Evolutionary conservation across 495 filamentous ascomycete genomes (phyloP), one percentile per base, ranked within the genome.

Genomic region (Penicillium alfredii): DNA sequence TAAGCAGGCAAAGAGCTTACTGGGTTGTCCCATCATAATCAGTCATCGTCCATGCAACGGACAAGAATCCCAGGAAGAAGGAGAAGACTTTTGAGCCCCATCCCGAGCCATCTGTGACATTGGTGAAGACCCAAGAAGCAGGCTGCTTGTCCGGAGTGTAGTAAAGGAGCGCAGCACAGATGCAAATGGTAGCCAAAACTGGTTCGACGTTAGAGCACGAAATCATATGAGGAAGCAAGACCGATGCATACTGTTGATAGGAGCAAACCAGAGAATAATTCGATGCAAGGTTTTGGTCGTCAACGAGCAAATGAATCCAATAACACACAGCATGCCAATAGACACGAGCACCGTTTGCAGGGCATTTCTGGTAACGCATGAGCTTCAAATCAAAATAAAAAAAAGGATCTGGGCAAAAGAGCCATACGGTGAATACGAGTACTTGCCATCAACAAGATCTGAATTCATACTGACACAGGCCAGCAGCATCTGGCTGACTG

Each of bases 11-110:
- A 27, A 24, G 30, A 25, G 51, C 69, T 55, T 49, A 78, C 74
- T 85, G 81, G 10, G 81, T 83, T 1, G 81, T 85, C 17, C 77
- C 80, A 48, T 84, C 81, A 43, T 85, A 85, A 48, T 85, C 81
- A 10, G 81, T 85, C 80, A 85, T 84, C 8, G 76, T 80, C 80
- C 80, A 86, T 9, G 81, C 77, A 2, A 86, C 81, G 4, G 78
- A 80, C 8, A 86, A 63, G 47, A 86, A 86, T 5, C 79, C 79
- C 15, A 83, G 61, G 15, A 82, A 63, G 47, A 82, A 83, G 2
- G 78, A 81, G 40, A 81, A 81, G 9, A 64, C 55, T 42, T 74
- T 78, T 15, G 68, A 81, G 8, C 71, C 72, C 78, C 79, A 83
- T 25, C 78, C 78, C 8, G 78, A 80, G n/a, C 73, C 73, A 54